Base-by-base conservation (phyloP, 306 rosid genomes). In the Quercus ilex region DNA sequence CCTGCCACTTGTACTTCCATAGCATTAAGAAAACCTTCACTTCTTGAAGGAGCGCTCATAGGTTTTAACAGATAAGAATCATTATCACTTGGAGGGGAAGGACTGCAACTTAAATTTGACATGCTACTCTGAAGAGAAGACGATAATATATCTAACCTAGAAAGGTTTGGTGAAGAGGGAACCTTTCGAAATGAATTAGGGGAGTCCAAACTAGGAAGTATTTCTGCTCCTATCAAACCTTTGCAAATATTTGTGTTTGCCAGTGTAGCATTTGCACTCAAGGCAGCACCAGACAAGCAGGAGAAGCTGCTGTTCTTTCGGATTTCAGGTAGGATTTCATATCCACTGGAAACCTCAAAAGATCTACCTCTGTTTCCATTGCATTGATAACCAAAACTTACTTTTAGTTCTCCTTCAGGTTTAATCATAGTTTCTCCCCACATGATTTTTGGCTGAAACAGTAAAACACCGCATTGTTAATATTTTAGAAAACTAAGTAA, bases 341-440 rank as follows among this genome's bases (percentile, higher is more conserved):
- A 78, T 75, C 83, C 85, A 59, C 62, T 67, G 18, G 84, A 59
- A 76, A 82, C 77, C 78, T 82, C 89, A 60, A 72, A 67, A 81
- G 90, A 82, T 62, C 73, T 74, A 70, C 78, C 85, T 84, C 76
- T 78, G 74, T 85, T 77, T 65, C 77, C 57, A 82, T 82, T 90
- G 88, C 98, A 96, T 77, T 96, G 94, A 79, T 96, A 96, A 81
- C 98, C 99, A 81, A 96, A 96, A 88, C 97, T 96, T 78, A 96
- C 92, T 88, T 91, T 68, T 74, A 96, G 92, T 81, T 93, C 94
- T 84, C 94, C 93, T 74, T 91, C 94, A 23, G 88, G 77, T 84
- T 84, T 81, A 67, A 80, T 74, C 89, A 87, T 89, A 83, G 77
- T 84, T 80, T 57, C 83, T 70, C 82, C 88, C 77, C 77, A 77